Base-by-base conservation (phyloP, 768 basidiomycete genomes). In the Exsudoporus frostii region DNA sequence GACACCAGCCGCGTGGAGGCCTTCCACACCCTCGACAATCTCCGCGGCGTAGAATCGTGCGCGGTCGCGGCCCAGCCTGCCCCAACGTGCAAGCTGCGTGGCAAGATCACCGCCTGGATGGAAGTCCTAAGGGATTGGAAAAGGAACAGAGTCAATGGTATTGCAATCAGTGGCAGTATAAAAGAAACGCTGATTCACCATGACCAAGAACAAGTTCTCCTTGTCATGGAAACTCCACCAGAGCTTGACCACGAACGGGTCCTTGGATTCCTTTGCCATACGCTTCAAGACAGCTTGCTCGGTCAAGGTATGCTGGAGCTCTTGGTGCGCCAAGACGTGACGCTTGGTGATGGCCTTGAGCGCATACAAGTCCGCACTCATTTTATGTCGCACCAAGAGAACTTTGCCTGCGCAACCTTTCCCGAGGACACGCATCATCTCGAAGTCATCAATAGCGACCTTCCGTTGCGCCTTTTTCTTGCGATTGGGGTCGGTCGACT, bases 141-240 rank as follows among this genome's bases (percentile, higher is more conserved):
- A 48, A 57, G 6, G 32, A 27, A 55, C 36, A 54, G 48, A 14
- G 49, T 67, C 40, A 65, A 44, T 53, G 33, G 9, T 10, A 43
- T 27, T 40, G 46, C 37, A 48, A 49, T 34, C 17, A 46, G 27
- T 34, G 41, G 33, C 43, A 29, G 54, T 50, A 61, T 56, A 53
- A 52, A 59, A 63, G 33, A 57, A 50, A 52, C n/a, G 34, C 45
- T 40, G 29, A 38, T 73, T 61, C 55, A 88, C 90, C 89, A 99
- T 95, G 40, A 98, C 92, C 65, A 99, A 82, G 74, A 95, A 98
- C 57, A 98, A 73, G 66, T 97, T 96, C 70, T 98, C 93, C 73
- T 90, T 90, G 73, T 98, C 95, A 71, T 98, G 95, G 75, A 98
- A 99, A 71, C 90, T 90, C 88, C 91, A 95, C 84, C 92, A 91